Conservation (phyloP, 1,139 yeast species). For the Kodamaea sp. region DNA sequence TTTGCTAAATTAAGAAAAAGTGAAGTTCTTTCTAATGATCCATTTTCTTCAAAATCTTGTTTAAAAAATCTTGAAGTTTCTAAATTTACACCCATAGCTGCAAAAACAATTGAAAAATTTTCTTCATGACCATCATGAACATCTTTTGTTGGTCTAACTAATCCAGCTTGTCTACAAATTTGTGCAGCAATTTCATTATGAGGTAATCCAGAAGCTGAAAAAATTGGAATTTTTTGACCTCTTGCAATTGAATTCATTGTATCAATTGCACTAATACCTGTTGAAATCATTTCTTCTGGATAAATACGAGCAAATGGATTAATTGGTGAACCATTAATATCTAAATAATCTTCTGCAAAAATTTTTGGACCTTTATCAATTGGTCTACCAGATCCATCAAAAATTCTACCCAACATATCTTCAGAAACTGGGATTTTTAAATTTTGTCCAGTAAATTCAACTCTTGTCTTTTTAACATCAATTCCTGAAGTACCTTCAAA, state of each 20-base stretch:
- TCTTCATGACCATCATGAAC: conserved; percentile 99
- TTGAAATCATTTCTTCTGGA: conserved; percentile 99
- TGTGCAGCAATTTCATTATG: conserved; percentile 99
- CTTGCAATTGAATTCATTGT: conserved; percentile 99
- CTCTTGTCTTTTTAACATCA: conserved; percentile 95
- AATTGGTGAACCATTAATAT: conserved; percentile 97
- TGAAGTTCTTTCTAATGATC: conserved; percentile 95
- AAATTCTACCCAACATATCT: conserved; percentile 95
- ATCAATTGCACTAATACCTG: conserved; percentile 97
- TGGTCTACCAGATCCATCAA: conserved; percentile 98
- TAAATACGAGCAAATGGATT: conserved; percentile 97
- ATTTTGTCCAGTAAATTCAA: conserved; percentile 94
- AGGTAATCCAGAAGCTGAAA: conserved; percentile 98
- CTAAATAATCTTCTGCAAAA: conserved; percentile 96
- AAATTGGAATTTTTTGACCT: conserved; percentile 98
- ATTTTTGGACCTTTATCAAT: conserved; percentile 98
- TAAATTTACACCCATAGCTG: conserved; percentile 96
- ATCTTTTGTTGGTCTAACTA: conserved; percentile 98
- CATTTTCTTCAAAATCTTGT: conserved; percentile 99
- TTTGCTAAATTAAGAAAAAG: conserved; percentile 95
- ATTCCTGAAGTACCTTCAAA: conserved; percentile 98
- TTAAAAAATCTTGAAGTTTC: conserved; percentile 93
- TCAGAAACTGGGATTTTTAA: conserved; percentile 93
- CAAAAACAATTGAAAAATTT: conserved; percentile 96
- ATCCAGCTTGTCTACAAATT: conserved; percentile 98